These are phyloP conservation scores for Polyporus arcularius DNA, from an alignment of 768 basidiomycete genomes.

Conservation along the genomic window DNA sequence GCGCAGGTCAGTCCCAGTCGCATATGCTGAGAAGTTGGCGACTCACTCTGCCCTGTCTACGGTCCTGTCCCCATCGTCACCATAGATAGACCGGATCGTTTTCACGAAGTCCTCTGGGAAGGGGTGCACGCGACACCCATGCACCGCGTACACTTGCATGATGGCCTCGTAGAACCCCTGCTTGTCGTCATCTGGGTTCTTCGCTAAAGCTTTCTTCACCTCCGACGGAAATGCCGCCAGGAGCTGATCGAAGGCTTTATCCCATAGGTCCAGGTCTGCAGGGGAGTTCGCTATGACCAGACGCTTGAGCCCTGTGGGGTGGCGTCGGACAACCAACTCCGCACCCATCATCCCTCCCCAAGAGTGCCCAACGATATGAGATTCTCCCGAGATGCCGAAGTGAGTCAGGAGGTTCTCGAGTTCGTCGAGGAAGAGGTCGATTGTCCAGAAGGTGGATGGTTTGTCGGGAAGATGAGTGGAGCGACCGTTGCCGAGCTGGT, in stretches of 20 bases:
- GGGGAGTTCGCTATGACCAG: slow-evolving; percentile 48
- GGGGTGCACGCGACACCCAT: too few species aligned
- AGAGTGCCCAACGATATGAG: slow-evolving; percentile 53
- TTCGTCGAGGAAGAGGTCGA: slow-evolving; percentile 56
- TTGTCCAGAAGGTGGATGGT: slow-evolving; percentile 41
- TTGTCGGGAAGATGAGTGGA: slow-evolving; percentile 45
- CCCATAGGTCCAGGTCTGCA: slow-evolving; percentile 47
- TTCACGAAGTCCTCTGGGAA: too few species aligned
- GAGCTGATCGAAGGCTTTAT: slow-evolving; percentile 39
- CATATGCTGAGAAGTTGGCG: too few species aligned
- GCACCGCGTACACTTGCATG: too few species aligned
- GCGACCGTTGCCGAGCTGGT: slow-evolving; percentile 49
- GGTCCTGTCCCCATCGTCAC: background rate
- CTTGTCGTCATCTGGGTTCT: too few species aligned
- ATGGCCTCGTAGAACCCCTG: too few species aligned
- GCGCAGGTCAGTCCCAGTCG: background rate
- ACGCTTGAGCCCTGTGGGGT: slow-evolving; percentile 40
- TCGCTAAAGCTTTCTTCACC: too few species aligned
- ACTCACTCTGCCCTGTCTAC: background rate
- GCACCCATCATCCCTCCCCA: slow-evolving; percentile 58
- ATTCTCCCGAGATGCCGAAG: slow-evolving; percentile 41
- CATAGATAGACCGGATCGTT: background rate
- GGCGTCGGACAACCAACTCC: slow-evolving; percentile 40
- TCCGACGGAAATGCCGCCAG: slow-evolving; percentile 43
- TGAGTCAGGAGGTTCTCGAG: slow-evolving; percentile 48